These are phyloP conservation scores for Clarireedia hainanense DNA, from an alignment of 2,329 filamentous ascomycete genomes.

Conservation along the genomic window DNA sequence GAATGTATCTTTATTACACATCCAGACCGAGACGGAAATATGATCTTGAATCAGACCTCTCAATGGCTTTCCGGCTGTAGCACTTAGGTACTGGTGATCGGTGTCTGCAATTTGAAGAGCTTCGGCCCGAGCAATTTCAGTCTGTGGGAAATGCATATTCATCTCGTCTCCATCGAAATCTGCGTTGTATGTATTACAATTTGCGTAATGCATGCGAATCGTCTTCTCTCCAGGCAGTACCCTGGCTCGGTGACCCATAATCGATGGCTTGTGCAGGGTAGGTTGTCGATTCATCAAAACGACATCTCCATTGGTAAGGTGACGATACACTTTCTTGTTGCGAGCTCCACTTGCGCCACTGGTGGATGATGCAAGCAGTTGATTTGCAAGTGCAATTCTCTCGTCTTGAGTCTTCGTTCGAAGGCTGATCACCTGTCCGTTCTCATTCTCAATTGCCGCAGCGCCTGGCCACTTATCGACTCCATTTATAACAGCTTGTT, in stretches of 20 bases:
- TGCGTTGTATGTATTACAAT: conserved; percentile 98
- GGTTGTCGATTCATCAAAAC: conserved; percentile 99
- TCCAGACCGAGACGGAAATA: conserved; percentile 84
- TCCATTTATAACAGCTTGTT: conserved; percentile 93
- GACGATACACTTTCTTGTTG: conserved; percentile 94
- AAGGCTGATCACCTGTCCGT: conserved; percentile 82
- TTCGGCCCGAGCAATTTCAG: conserved; percentile 87
- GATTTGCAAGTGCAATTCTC: conserved; percentile 81
- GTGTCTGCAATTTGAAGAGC: conserved; percentile 91
- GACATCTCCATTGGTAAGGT: conserved; percentile 93
- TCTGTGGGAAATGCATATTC: conserved; percentile 99
- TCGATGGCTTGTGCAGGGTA: conserved; percentile 95
- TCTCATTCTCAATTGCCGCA: conserved; percentile 89
- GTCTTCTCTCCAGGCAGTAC: conserved; percentile 93
- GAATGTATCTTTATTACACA: conserved; percentile 87
- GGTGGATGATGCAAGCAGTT: conserved; percentile 78
- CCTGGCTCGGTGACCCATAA: conserved; percentile 93
- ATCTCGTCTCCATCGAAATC: conserved; percentile 99
- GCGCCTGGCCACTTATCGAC: conserved; percentile 91
- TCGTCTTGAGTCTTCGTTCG: conserved; percentile 84
- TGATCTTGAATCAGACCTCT: conserved; percentile 98
- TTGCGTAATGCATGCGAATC: conserved; percentile 98
- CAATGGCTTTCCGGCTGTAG: conserved; percentile 86
- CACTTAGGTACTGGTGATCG: conserved; percentile 93
- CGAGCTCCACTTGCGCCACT: conserved; percentile 65